Percentiles rank a stretch among this genome's conserved stretches.
Conservation (phyloP, 1,284 basidiomycete genomes). For the Testicularia cyperi region DNA sequence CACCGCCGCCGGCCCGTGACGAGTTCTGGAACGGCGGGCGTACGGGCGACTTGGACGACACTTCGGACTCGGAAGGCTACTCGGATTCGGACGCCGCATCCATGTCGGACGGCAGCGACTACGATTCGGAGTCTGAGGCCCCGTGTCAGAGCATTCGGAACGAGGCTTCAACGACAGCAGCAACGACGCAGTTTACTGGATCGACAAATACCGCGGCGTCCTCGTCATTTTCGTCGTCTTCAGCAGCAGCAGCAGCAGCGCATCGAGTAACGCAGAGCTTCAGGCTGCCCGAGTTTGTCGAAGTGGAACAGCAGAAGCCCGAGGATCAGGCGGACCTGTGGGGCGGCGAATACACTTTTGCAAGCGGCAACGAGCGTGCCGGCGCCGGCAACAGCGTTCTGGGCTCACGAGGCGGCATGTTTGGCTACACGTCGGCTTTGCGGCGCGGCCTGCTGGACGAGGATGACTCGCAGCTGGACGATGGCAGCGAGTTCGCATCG, state of each 20-base stretch:
- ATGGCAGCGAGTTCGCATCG: slow-evolving; percentile 24
- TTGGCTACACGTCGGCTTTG: slow-evolving; percentile 33
- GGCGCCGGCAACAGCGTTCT: slow-evolving; percentile 35
- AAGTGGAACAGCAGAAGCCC: slow-evolving; percentile 32
- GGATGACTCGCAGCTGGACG: slow-evolving; percentile 13
- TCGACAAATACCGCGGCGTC: slow-evolving; percentile 12
- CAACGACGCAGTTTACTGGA: slow-evolving; percentile 24
- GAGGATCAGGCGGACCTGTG: slow-evolving; percentile 37
- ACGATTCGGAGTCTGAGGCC: slow-evolving; percentile 25
- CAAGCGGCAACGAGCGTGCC: slow-evolving; percentile 36
- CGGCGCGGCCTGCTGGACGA: slow-evolving; percentile 26
- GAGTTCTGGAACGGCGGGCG: slow-evolving; percentile 16
- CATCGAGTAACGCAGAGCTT: slow-evolving; percentile 1
- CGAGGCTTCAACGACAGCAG: too few relatives aligned
- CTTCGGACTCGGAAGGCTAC: slow-evolving; percentile 23
- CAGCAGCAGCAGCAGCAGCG: slow-evolving; percentile 1
- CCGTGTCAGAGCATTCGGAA: too few relatives aligned
- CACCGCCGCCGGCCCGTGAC: slow-evolving; percentile 17
- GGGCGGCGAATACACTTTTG: slow-evolving; percentile 36
- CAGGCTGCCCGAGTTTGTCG: slow-evolving; percentile 23
- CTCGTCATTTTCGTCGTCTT: background rate
- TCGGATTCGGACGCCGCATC: slow-evolving; percentile 26
- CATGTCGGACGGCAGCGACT: slow-evolving; percentile 29
- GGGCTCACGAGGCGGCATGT: slow-evolving; percentile 36
- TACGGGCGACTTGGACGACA: slow-evolving; percentile 10